Base-by-base conservation (phyloP, 1,284 basidiomycete species). In the Xerocomus amazonicus region DNA sequence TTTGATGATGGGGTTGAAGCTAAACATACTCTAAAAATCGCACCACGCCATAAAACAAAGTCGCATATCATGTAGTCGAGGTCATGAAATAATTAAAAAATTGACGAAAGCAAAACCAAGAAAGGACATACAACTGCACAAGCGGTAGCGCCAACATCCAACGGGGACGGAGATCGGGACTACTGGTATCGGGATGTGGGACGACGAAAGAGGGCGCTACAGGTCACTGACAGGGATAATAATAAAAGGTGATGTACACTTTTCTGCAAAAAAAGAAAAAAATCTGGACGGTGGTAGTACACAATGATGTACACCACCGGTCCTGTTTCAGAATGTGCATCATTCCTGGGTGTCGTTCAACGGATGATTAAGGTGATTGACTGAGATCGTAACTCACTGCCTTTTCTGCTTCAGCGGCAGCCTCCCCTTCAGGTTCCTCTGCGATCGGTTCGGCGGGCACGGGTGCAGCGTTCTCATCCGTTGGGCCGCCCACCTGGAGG, bases 381-480 rank as follows among this genome's bases (percentile, higher is more conserved):
- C 32, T 28, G 17, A 27, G 26, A 52, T 50, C 38, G 12, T 10
- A 12, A 54, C 67, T 46, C 31, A 68, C 63, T 14, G n/a, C 19
- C 14, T 52, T 33, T 38, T 73, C 72, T 46, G 66, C 68, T 50
- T 75, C 74, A n/a, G 77, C 69, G n/a, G 58, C 63, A 17, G 66
- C 71, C 39, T 76, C 75, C 26, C 65, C 74, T 52, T 80, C 79
- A 32, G 76, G 70, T 48, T 81, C 79, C 59, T 81, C 80, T 32
- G 67, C 72, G 52, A 82, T 81, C 28, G 79, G 72, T 26, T 62
- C 67, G 44, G 63, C 54, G 7, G 68, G 67, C 39, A 61, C 67
- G 36, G 72, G 67, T 47, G 70, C 73, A 42, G 71, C 67, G 37
- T 71, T 65, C 45, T 67, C 65, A 39, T 66, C 56, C 37, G 58